These are phyloP conservation scores for Boletales sp. DNA, from an alignment of 768 basidiomycete genomes.

Conservation along the genomic window DNA sequence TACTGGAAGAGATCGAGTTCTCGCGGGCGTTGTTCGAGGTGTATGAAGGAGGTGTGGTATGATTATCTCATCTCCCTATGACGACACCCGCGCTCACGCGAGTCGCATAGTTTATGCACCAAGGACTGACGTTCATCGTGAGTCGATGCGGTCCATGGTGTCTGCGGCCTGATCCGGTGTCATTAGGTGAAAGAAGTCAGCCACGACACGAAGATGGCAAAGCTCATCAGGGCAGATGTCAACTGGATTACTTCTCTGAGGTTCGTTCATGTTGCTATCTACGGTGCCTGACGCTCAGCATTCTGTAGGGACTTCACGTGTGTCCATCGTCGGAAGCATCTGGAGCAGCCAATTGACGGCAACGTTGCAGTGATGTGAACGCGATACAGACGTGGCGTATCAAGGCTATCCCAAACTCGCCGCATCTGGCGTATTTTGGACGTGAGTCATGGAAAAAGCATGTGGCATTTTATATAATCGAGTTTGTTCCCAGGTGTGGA, in stretches of 20 bases:
- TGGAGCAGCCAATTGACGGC: not conserved
- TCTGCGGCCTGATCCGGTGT: conserved; percentile 1
- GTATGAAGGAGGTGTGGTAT: conserved; percentile 84
- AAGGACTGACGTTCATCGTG: conserved; percentile 78
- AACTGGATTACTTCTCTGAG: conserved; percentile 79
- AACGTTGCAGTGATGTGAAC: conserved; percentile 59
- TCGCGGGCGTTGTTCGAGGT: conserved; percentile 84
- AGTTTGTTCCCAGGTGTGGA: conserved; percentile 46
- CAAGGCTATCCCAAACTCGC: conserved; percentile 54
- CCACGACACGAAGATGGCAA: conserved; percentile 73
- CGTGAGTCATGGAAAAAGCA: conserved; percentile 39
- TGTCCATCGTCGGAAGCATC: conserved; percentile 16
- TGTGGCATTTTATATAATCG: not conserved
- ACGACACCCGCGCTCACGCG: conserved; percentile 1
- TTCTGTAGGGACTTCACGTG: conserved; percentile 68
- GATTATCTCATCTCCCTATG: conserved; percentile 17
- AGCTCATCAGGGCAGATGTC: conserved; percentile 68
- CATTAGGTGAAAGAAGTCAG: conserved; percentile 70
- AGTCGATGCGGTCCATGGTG: conserved; percentile 14
- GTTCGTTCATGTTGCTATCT: conserved; percentile 28
- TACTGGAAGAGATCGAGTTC: conserved; percentile 80
- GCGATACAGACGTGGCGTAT: conserved; percentile 75
- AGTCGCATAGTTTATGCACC: conserved; percentile 71
- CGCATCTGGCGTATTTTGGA: conserved; percentile 65
- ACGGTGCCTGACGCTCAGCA: not conserved